Evolutionary conservation across 345 rosid species (phyloP).

Genomic region (Lumnitzera littorea): DNA sequence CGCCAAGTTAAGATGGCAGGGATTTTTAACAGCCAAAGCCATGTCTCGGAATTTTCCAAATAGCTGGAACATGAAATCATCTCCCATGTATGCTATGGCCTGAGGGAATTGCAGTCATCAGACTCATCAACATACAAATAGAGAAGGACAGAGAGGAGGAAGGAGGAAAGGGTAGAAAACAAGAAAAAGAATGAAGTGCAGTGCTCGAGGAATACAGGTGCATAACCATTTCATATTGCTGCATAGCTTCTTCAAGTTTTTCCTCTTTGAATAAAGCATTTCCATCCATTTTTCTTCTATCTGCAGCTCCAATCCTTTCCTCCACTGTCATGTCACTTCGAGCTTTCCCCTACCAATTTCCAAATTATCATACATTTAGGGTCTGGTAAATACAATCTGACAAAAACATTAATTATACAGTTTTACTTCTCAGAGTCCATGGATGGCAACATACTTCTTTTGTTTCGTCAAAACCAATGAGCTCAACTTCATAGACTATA

Average conservation of each 20-base stretch:
- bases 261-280: constrained; percentile 70
- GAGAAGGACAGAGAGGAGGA: background rate
- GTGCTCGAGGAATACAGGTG: constrained; percentile 19
- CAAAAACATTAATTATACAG: background rate
- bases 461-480: constrained; percentile 94
- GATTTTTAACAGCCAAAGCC: constrained; percentile 98
- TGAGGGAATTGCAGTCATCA: constrained; percentile 16
- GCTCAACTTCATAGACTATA: constrained; percentile 78
- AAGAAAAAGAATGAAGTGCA: background rate
- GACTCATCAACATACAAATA: constrained; percentile 4
- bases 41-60: constrained; percentile 93
- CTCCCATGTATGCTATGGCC: constrained; percentile 95
- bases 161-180: constrained; percentile 2
- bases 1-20: constrained; percentile 91
- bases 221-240: constrained; percentile 94
- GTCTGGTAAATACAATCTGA: background rate
- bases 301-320: constrained; percentile 92
- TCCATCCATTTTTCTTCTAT: constrained; percentile 90
- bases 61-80: constrained; percentile 94
- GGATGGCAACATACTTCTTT: constrained; percentile 60
- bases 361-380: background rate
- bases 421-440: background rate
- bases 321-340: constrained; percentile 97
- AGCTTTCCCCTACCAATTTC: constrained; percentile 61
- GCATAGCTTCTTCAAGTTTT: constrained; percentile 92